Conservation (phyloP, 805 yeast genomes). For the Candida wancherniae region DNA sequence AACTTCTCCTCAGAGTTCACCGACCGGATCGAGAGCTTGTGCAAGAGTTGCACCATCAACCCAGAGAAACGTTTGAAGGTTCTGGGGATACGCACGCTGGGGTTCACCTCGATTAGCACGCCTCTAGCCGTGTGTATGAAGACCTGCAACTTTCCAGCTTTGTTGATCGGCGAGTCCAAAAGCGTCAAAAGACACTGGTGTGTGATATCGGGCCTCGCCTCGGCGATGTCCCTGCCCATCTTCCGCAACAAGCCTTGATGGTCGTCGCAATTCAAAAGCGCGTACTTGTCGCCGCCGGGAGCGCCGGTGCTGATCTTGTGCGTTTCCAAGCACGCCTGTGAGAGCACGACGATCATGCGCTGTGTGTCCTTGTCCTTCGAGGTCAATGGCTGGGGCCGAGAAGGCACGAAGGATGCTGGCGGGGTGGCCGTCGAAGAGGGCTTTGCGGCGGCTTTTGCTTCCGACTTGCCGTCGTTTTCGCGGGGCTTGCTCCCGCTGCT, state of each 20-base stretch:
- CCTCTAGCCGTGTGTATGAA: constrained; percentile 95
- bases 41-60: constrained; percentile 93
- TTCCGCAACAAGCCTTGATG: constrained; percentile 93
- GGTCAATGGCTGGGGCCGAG: constrained; percentile 73
- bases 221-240: constrained; percentile 96
- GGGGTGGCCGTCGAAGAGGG: constrained; percentile 9
- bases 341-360: constrained; percentile 87
- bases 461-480: no score
- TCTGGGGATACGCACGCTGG: constrained; percentile 94
- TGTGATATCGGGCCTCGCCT: constrained; percentile 98
- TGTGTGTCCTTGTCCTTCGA: constrained; percentile 84
- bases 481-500: no score
- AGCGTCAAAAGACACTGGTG: constrained; percentile 94
- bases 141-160: constrained; percentile 95
- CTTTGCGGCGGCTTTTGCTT: no score
- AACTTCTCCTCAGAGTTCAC: constrained; percentile 94
- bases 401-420: constrained; percentile 75
- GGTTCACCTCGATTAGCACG: constrained; percentile 91
- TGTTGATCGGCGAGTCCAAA: constrained; percentile 95
- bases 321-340: constrained; percentile 94
- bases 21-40: constrained; percentile 86
- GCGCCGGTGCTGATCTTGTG: constrained; percentile 78
- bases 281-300: constrained; percentile 83
- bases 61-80: constrained; percentile 98
- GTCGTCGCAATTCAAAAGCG: constrained; percentile 93